Evolutionary conservation across 306 rosid genomes (phyloP).

Genomic region (Vigna hirtella): DNA sequence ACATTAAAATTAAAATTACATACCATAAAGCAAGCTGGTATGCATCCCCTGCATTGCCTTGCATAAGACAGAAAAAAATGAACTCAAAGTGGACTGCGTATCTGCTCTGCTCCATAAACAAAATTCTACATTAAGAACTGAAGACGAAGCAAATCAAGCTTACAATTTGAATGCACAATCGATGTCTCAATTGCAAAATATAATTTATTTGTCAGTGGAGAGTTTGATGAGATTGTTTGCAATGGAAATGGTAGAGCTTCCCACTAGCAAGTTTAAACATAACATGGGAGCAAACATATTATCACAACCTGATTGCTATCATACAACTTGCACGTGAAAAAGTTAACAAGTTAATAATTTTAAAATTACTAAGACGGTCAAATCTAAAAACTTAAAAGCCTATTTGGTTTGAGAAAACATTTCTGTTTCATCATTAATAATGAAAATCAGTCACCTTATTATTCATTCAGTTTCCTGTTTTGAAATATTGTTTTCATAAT

Average conservation of each 20-base stretch:
- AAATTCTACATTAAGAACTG: conserved; percentile 39
- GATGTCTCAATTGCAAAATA: conserved; percentile 23
- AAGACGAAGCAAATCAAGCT: conserved; percentile 31
- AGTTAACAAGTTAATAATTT: background rate
- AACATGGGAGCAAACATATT: conserved; percentile 10
- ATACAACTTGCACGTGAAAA: conserved; percentile 21
- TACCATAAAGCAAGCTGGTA: conserved; percentile 66
- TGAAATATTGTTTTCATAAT: too few species aligned
- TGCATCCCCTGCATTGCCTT: conserved; percentile 63
- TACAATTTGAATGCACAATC: conserved; percentile 1
- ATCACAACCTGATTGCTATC: conserved; percentile 24
- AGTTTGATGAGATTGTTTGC: background rate
- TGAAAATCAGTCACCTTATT: too few species aligned
- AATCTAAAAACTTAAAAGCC: too few species aligned
- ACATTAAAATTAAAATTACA: conserved; percentile 33
- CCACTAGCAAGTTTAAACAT: conserved; percentile 8
- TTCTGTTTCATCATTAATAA: too few species aligned
- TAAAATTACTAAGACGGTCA: background rate
- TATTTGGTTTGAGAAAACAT: too few species aligned
- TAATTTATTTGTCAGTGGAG: conserved; percentile 3
- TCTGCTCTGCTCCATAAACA: conserved; percentile 61
- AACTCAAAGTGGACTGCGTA: conserved; percentile 63
- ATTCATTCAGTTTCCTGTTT: too few species aligned
- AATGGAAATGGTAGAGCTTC: too few species aligned
- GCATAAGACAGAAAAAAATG: conserved; percentile 62